These are phyloP conservation scores for Paraconiothyrium brasiliense DNA, from an alignment of 2,329 filamentous ascomycete species.

Conservation along the genomic window DNA sequence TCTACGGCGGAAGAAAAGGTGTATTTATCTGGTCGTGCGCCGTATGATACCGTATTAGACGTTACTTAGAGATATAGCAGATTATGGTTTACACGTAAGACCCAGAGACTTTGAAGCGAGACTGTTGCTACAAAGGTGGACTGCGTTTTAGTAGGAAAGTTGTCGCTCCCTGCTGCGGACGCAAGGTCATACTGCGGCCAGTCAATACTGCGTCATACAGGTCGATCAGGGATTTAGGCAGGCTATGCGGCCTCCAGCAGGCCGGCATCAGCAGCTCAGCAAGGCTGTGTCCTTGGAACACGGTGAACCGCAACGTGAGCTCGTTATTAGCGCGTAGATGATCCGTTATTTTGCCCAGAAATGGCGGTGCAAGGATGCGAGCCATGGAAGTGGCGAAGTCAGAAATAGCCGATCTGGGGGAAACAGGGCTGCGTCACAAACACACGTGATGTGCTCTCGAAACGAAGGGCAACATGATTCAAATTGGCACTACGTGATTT, in stretches of 20 bases:
- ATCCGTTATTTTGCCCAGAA: neutral
- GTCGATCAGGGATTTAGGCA: slow-evolving; percentile 4
- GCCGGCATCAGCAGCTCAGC: neutral
- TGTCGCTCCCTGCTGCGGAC: slow-evolving; percentile 5
- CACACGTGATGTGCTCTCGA: neutral
- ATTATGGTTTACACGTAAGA: neutral
- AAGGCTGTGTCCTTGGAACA: slow-evolving; percentile 8
- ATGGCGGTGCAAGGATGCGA: slow-evolving; percentile 2
- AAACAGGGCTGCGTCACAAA: neutral
- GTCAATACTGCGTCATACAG: slow-evolving; percentile 12
- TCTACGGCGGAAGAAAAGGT: neutral
- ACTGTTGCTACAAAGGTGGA: neutral
- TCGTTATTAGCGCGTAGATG: slow-evolving; percentile 8
- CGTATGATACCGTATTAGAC: neutral
- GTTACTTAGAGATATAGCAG: neutral
- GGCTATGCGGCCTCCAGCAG: slow-evolving; percentile 9
- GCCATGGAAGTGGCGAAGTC: slow-evolving; percentile 10
- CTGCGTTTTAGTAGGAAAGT: neutral
- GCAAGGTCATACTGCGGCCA: slow-evolving; percentile 6
- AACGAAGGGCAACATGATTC: neutral
- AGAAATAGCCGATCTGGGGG: slow-evolving; percentile 10
- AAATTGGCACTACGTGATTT: too few relatives aligned
- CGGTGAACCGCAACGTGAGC: slow-evolving; percentile 3
- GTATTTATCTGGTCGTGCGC: neutral
- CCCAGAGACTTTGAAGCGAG: neutral